Percentiles rank a stretch among this genome's conserved stretches.
phyloP scores from a whole-genome alignment of 768 basidiomycete species.

The Lactifluus echinatus region DNA sequence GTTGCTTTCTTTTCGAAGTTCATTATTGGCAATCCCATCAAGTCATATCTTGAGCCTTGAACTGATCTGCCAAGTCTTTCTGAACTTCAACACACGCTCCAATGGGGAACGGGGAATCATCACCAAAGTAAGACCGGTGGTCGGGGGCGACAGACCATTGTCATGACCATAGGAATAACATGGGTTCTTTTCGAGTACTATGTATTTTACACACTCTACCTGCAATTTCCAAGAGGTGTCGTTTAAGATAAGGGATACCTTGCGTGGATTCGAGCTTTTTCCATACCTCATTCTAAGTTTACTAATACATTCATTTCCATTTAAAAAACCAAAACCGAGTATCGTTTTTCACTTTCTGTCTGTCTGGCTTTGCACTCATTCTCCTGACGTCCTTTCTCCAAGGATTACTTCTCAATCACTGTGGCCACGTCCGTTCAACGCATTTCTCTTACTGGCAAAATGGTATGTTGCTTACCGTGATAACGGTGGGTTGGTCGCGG shows the following conservation, averaged over 20 bases:
- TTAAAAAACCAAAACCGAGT: not conserved
- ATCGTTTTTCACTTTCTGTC: not conserved
- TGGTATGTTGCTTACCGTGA: conserved; percentile 41
- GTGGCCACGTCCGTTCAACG: not conserved
- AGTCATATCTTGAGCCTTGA: too few relatives aligned
- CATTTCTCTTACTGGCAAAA: not conserved
- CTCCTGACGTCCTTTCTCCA: not conserved
- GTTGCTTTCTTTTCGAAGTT: too few relatives aligned
- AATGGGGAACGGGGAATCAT: too few relatives aligned
- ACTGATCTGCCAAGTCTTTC: too few relatives aligned
- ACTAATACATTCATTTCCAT: not conserved
- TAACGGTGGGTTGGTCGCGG: conserved; percentile 89
- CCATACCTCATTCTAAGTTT: not conserved
- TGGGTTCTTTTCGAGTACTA: too few relatives aligned
- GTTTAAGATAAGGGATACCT: too few relatives aligned
- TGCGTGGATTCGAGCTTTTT: not conserved
- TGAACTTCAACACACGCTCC: too few relatives aligned
- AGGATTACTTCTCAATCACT: not conserved
- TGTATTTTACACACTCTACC: too few relatives aligned
- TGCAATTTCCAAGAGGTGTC: not conserved
- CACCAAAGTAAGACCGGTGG: too few relatives aligned
- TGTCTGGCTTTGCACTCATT: not conserved
- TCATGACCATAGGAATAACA: too few relatives aligned
- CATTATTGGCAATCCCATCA: too few relatives aligned
- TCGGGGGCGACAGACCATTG: too few relatives aligned